A percentile compares a stretch with the other conserved stretches of the same genome.
Conservation (phyloP, 2,329 filamentous ascomycete species). For the Trichoderma lentiforme region DNA sequence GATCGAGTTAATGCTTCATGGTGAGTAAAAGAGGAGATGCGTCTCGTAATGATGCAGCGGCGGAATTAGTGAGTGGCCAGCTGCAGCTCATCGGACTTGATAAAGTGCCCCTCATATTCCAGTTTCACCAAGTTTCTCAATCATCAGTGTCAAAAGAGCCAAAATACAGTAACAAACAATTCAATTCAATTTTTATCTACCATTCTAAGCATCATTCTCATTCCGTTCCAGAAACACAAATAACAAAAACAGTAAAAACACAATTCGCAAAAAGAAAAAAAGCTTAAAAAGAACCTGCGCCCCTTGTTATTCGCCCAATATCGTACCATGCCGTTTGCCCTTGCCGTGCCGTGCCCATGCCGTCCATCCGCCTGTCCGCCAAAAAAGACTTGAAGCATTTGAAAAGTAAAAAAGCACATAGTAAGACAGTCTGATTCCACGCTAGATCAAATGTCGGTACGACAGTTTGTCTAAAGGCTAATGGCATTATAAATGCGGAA, state of each 20-base stretch:
- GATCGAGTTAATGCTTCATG: neutral
- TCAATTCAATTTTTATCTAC: conserved; percentile 27
- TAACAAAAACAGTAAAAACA: neutral
- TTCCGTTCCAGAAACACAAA: conserved; percentile 15
- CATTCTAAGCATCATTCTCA: conserved; percentile 24
- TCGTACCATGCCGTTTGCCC: neutral
- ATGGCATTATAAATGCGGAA: neutral
- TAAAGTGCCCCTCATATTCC: neutral
- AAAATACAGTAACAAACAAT: neutral
- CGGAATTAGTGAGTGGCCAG: neutral
- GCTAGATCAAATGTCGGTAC: neutral
- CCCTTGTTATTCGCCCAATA: neutral
- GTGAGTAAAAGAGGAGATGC: neutral
- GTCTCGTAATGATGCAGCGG: neutral
- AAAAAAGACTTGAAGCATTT: conserved; percentile 15
- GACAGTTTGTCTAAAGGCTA: neutral
- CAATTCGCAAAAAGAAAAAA: neutral
- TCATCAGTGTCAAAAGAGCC: neutral
- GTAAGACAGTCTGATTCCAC: neutral
- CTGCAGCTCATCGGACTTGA: neutral
- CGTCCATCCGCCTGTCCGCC: neutral
- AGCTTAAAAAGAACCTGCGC: neutral
- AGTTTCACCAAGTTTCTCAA: neutral
- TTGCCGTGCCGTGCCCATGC: neutral
- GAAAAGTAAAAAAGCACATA: conserved; percentile 18